Conservation (phyloP, 2,329 filamentous ascomycete species). For the Neurospora sp. region DNA sequence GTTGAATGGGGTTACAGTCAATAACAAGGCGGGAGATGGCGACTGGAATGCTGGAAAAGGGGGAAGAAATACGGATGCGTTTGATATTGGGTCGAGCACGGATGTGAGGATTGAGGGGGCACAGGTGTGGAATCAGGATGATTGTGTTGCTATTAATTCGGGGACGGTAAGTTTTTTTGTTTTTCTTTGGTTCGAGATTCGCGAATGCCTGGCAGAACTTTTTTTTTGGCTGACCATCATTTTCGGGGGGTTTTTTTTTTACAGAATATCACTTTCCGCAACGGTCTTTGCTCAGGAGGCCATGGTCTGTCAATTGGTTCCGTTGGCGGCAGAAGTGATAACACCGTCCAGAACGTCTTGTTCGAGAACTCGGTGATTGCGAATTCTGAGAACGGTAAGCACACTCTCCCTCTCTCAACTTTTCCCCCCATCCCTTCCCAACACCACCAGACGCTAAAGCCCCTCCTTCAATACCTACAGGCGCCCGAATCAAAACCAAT, state of each 20-base stretch:
- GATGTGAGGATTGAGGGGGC: conserved; percentile 32
- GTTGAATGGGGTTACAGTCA: conserved; percentile 41
- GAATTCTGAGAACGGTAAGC: conserved; percentile 40
- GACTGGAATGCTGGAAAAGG: conserved; percentile 16
- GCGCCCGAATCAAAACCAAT: conserved; percentile 47
- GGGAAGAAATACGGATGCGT: conserved; percentile 45
- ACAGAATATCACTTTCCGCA: conserved; percentile 28
- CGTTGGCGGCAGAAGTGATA: conserved; percentile 45
- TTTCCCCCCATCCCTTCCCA: neutral
- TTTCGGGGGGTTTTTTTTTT: neutral
- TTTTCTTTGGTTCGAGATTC: no score
- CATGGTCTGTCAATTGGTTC: conserved; percentile 50
- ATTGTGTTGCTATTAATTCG: conserved; percentile 49
- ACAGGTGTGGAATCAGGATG: conserved; percentile 47
- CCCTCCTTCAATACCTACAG: neutral
- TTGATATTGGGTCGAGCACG: conserved; percentile 31
- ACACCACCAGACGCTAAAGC: conserved; percentile 1
- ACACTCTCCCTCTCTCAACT: neutral
- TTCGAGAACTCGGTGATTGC: conserved; percentile 37
- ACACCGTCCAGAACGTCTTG: conserved; percentile 41
- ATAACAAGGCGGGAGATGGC: conserved; percentile 44
- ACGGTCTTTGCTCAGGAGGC: conserved; percentile 38
- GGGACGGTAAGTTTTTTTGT: conserved; percentile 20
- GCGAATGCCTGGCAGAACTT: no score
- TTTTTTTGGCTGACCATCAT: neutral